Evolutionary conservation across 2,329 filamentous ascomycete genomes (phyloP).

Genomic region (Thielaviopsis ethacetica): DNA sequence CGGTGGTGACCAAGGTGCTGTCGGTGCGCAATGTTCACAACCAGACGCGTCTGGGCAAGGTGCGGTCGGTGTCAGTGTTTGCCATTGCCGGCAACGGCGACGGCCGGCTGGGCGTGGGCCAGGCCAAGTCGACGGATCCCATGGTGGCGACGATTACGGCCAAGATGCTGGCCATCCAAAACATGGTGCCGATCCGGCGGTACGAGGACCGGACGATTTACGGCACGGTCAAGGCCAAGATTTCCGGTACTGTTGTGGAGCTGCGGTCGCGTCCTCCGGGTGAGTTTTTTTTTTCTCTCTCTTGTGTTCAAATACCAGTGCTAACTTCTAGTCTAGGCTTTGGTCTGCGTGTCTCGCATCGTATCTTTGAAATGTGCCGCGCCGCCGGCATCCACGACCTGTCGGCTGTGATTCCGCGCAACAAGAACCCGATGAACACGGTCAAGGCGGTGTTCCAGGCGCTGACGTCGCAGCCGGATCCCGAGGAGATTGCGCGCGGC

Average conservation of each 20-base stretch:
- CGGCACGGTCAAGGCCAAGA: conserved; percentile 68
- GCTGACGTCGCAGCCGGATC: conserved; percentile 66
- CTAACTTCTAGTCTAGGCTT: conserved; percentile 47
- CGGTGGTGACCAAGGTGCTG: conserved; percentile 52
- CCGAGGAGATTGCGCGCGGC: conserved; percentile 77
- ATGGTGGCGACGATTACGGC: conserved; percentile 55
- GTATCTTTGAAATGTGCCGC: conserved; percentile 89
- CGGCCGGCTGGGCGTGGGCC: conserved; percentile 73
- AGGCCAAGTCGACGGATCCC: conserved; percentile 70
- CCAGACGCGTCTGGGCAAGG: conserved; percentile 92
- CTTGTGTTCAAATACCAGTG: conserved; percentile 5
- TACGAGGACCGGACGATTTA: conserved; percentile 90
- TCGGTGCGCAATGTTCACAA: conserved; percentile 65
- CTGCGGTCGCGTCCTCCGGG: conserved; percentile 74
- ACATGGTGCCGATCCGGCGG: conserved; percentile 79
- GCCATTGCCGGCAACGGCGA: conserved; percentile 75
- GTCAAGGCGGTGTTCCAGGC: conserved; percentile 83
- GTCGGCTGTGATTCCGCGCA: conserved; percentile 64
- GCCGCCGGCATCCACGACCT: conserved; percentile 77
- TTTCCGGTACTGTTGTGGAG: conserved; percentile 73
- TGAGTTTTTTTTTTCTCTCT: conserved; percentile 29
- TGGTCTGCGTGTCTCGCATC: conserved; percentile 75
- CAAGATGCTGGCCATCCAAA: conserved; percentile 65
- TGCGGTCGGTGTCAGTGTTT: conserved; percentile 58
- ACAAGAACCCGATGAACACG: conserved; percentile 93